A percentile compares a stretch with the other conserved stretches of the same genome.
Conservation (phyloP, 306 rosid species). For the Prunus padus region DNA sequence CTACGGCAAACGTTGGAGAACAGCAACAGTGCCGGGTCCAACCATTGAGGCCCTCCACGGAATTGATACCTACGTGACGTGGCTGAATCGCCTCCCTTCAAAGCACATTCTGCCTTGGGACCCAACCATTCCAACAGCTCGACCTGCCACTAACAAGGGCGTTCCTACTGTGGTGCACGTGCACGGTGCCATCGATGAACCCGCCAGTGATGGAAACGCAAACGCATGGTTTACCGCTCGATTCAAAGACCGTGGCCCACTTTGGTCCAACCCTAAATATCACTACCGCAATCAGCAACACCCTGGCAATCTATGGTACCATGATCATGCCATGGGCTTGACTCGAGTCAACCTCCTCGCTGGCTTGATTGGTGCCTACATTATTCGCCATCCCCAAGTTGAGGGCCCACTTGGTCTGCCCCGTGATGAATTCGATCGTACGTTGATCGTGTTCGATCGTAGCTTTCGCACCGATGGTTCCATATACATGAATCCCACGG, state of each 20-base stretch:
- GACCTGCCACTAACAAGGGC: constrained; percentile 34
- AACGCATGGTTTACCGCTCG: constrained; percentile 61
- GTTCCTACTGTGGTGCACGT: constrained; percentile 81
- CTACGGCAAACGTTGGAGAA: constrained; percentile 37
- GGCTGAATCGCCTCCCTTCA: constrained; percentile 69
- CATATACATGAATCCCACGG: constrained; percentile 62
- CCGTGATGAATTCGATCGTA: constrained; percentile 42
- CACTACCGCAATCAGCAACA: constrained; percentile 65
- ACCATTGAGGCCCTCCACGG: constrained; percentile 64
- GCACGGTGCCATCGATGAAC: constrained; percentile 67
- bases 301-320: constrained; percentile 83
- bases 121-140: constrained; percentile 66
- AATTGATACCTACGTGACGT: constrained; percentile 50
- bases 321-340: constrained; percentile 85
- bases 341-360: constrained; percentile 71
- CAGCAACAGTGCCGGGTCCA: constrained; percentile 81
- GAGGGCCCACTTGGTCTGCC: constrained; percentile 61
- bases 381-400: constrained; percentile 43
- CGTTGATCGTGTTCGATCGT: constrained; percentile 61
- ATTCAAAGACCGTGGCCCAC: constrained; percentile 44
- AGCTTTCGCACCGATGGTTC: constrained; percentile 63
- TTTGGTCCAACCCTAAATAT: constrained; percentile 47
- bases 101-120: constrained; percentile 84
- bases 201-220: constrained; percentile 66
- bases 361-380: constrained; percentile 65